Evolutionary conservation across 768 basidiomycete genomes (phyloP).

Genomic region (Tephrocybe sp.): DNA sequence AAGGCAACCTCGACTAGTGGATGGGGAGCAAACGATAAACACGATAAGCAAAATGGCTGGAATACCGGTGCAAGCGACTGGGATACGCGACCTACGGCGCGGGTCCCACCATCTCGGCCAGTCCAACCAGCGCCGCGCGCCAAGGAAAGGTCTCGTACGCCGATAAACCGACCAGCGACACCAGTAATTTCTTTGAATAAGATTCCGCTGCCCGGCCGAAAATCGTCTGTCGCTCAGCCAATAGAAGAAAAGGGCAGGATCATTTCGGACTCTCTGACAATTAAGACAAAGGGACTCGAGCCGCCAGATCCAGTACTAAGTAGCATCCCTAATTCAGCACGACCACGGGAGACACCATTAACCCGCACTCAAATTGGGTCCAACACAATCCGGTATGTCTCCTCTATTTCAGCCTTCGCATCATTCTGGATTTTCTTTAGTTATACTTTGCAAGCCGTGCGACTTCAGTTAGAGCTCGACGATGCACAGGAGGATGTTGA

Average conservation of each 20-base stretch:
- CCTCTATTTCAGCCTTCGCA: background rate
- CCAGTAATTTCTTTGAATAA: background rate
- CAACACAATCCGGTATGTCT: constrained; percentile 23
- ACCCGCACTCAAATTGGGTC: constrained; percentile 18
- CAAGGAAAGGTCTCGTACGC: background rate
- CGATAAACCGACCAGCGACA: background rate
- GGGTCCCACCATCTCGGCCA: background rate
- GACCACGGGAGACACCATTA: constrained; percentile 1
- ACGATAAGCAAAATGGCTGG: constrained; percentile 1
- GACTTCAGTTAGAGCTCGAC: constrained; percentile 23
- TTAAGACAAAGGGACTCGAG: constrained; percentile 12
- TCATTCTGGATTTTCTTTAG: constrained; percentile 17
- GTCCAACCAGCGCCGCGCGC: background rate
- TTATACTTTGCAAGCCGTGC: constrained; percentile 26
- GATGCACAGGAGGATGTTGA: constrained; percentile 22
- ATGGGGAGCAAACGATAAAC: constrained; percentile 3
- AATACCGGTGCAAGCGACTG: constrained; percentile 1
- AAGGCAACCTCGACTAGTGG: background rate
- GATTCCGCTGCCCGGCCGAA: constrained; percentile 1
- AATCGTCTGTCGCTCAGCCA: background rate
- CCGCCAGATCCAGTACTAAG: constrained; percentile 5
- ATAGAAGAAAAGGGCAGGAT: background rate
- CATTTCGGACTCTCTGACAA: constrained; percentile 2
- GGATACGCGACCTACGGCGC: constrained; percentile 3
- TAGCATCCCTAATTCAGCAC: constrained; percentile 8